Evolutionary conservation across 148 eudicot species (phyloP), one percentile per base, ranked within the genome.

Genomic region (Persicaria maculosa): DNA sequence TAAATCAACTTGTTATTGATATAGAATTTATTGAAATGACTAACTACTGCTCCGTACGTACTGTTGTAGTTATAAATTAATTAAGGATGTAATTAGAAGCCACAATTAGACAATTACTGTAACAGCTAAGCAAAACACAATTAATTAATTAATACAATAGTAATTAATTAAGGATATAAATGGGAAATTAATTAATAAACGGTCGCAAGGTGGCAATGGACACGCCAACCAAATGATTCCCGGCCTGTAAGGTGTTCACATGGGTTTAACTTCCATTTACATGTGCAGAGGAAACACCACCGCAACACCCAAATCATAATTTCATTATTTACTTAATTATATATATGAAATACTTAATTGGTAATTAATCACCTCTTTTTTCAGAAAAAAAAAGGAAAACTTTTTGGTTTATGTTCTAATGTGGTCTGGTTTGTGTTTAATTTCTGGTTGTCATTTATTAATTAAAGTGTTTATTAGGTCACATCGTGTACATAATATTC

Each of bases 141-240:
- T 59, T 20, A 58, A n/a, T 59, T 40, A 59, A 20, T 59, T 20
- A 58, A n/a, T 59, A 59, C 40, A 31, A 31, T 31, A n/a, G n/a
- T n/a, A n/a, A n/a, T n/a, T 17, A 58, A n/a, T 59, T 20, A 59
- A 59, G 36, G 4, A 59, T 59, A n/a, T 59, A 19, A 8, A 59
- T 20, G 9, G 31, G 4, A 58, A 57, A 59, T 31, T 31, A 31
- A 31, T 31, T 31, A 31, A 59, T 59, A 20, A 2, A 62, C 15
- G 70, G 70, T 14, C 19, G 19, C 47, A 40, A 17, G 70, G 47
- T 40, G 47, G 70, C 70, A 40, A 9, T 65, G 46, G 70, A 65
- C 70, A 65, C 17, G 70, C 70, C 70, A 65, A 65, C 70, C 70
- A 65, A 65, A 40, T 40, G 70, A 65, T 65, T 36, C 70, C 5